Percentiles rank a stretch among this genome's conserved stretches.
These are phyloP conservation scores for Fusarium piperis DNA, from an alignment of 2,329 filamentous ascomycete species.

Conservation along the genomic window DNA sequence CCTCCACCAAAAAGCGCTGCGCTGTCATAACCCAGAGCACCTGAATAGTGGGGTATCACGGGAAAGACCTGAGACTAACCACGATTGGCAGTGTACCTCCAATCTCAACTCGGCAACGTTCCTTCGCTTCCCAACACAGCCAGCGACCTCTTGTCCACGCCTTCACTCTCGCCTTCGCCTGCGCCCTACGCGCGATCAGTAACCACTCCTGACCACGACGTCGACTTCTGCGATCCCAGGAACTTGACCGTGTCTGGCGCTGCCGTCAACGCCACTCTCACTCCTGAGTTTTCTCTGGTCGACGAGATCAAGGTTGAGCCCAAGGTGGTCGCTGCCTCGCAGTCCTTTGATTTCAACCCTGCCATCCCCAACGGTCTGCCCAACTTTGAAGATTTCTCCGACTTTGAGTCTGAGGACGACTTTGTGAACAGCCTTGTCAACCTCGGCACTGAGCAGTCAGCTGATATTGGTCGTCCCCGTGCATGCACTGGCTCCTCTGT, in stretches of 20 bases:
- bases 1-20: conserved; percentile 1
- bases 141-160: conserved; percentile 78
- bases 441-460: conserved; percentile 58
- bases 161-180: conserved; percentile 87
- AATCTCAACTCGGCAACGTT: conserved; percentile 57
- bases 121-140: conserved; percentile 71
- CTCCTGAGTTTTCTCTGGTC: conserved; percentile 72
- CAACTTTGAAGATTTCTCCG: conserved; percentile 85
- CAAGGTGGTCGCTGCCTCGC: conserved; percentile 57
- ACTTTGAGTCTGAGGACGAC: conserved; percentile 91
- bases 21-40: conserved; percentile 30
- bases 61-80: conserved; percentile 48
- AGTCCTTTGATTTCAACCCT: conserved; percentile 63
- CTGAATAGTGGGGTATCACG: conserved; percentile 38
- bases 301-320: conserved; percentile 66
- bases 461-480: conserved; percentile 73
- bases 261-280: conserved; percentile 59
- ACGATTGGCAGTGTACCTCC: conserved; percentile 58
- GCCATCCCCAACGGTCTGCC: conserved; percentile 69
- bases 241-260: conserved; percentile 78
- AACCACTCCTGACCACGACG: conserved; percentile 71
- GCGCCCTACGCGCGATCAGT: conserved; percentile 78
- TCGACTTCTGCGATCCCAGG: conserved; percentile 91
- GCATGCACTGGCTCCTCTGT: conserved; percentile 74
- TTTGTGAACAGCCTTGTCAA: conserved; percentile 77